These are phyloP conservation scores for Plasmodium ovale DNA, from an alignment of 169 alveolate genomes.

Conservation along the genomic window DNA sequence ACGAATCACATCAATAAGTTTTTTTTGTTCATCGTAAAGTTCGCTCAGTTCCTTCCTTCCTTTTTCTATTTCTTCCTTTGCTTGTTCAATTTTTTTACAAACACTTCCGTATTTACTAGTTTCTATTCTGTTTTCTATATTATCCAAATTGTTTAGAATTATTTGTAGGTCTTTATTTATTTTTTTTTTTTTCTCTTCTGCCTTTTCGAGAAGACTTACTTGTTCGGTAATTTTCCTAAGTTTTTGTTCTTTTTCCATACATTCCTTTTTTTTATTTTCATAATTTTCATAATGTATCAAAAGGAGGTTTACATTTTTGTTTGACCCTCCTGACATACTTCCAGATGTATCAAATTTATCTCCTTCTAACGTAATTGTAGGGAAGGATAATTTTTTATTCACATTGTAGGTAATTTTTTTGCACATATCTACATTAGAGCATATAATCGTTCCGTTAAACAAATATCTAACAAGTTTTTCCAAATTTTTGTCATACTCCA, in stretches of 20 bases:
- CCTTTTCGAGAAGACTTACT: slow-evolving; percentile 69
- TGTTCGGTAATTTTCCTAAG: slow-evolving; percentile 63
- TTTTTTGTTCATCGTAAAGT: slow-evolving; percentile 79
- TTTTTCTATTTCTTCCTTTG: slow-evolving; percentile 67
- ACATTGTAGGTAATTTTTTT: slow-evolving; percentile 89
- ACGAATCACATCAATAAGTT: slow-evolving; percentile 79
- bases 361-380: slow-evolving; percentile 93
- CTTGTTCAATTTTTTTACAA: slow-evolving; percentile 52
- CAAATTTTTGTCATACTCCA: slow-evolving; percentile 82
- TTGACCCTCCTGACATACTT: slow-evolving; percentile 93
- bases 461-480: slow-evolving; percentile 87
- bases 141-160: slow-evolving; percentile 59
- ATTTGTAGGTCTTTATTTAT: slow-evolving; percentile 71
- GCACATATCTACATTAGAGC: slow-evolving; percentile 88
- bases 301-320: slow-evolving; percentile 79
- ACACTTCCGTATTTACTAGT: slow-evolving; percentile 73
- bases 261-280: slow-evolving; percentile 62
- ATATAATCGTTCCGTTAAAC: slow-evolving; percentile 89
- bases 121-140: slow-evolving; percentile 78
- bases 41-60: slow-evolving; percentile 61
- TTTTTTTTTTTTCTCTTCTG: slow-evolving; percentile 76
- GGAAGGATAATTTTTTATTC: slow-evolving; percentile 81
- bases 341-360: slow-evolving; percentile 93
- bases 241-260: slow-evolving; percentile 48
- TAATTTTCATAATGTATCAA: slow-evolving; percentile 74